Evolutionary conservation across 2,329 filamentous ascomycete genomes (phyloP).

Genomic region (Pyrenophora tritici-repentis): DNA sequence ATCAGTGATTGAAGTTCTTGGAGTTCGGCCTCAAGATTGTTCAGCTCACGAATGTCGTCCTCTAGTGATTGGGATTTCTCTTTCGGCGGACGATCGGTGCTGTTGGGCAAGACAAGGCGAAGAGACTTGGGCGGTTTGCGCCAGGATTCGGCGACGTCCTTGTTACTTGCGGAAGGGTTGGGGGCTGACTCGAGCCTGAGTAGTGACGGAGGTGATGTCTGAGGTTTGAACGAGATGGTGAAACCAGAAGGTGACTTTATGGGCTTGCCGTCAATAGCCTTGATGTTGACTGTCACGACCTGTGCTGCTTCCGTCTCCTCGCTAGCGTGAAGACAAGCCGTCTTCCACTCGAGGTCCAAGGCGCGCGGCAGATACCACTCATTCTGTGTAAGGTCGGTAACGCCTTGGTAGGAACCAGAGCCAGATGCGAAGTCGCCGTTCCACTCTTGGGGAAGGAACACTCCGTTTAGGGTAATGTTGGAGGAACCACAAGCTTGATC

Average conservation of each 20-base stretch:
- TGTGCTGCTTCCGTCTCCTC: conserved; percentile 41
- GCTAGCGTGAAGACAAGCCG: conserved; percentile 45
- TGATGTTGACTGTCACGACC: conserved; percentile 48
- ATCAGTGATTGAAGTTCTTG: conserved; percentile 46
- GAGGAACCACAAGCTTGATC: conserved; percentile 46
- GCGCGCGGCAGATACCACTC: conserved; percentile 42
- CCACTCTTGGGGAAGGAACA: conserved; percentile 47
- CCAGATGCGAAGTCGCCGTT: conserved; percentile 45
- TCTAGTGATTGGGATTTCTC: conserved; percentile 33
- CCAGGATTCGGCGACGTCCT: conserved; percentile 42
- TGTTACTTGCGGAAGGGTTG: conserved; percentile 34
- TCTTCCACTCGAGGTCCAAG: conserved; percentile 47
- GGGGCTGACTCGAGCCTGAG: conserved; percentile 43
- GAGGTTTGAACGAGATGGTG: conserved; percentile 49
- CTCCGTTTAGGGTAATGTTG: conserved; percentile 52
- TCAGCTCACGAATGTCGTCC: conserved; percentile 50
- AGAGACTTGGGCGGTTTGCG: conserved; percentile 44
- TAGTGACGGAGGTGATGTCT: conserved; percentile 42
- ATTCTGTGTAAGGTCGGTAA: conserved; percentile 39
- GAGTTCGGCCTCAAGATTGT: conserved; percentile 46
- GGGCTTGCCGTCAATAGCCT: conserved; percentile 44
- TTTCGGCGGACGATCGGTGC: conserved; percentile 4
- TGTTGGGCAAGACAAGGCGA: conserved; percentile 30
- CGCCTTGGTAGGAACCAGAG: conserved; percentile 38
- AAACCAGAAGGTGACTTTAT: conserved; percentile 43